Conservation (phyloP, 2,329 filamentous ascomycete species). For the Neofusicoccum sp. region DNA sequence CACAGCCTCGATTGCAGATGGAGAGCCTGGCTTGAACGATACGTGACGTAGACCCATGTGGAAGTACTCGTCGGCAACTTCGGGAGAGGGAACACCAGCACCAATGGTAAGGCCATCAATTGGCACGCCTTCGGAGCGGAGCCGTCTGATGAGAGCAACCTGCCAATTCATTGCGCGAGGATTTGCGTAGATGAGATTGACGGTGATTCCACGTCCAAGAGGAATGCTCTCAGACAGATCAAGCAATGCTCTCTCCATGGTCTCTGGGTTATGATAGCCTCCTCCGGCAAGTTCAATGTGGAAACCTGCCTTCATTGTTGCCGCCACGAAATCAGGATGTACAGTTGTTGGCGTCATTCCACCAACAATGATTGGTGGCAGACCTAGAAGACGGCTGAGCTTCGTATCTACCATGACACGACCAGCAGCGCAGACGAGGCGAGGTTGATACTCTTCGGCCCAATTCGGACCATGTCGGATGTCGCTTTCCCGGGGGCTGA, state of each 20-base stretch:
- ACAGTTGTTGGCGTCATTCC: constrained; percentile 93
- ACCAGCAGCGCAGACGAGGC: constrained; percentile 3
- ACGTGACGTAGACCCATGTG: constrained; percentile 90
- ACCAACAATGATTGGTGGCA: constrained; percentile 85
- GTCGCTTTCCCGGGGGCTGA: constrained; percentile 10
- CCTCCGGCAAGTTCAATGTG: constrained; percentile 88
- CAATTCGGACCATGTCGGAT: neutral
- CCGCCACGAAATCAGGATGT: constrained; percentile 86
- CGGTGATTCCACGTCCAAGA: constrained; percentile 79
- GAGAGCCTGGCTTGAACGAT: constrained; percentile 90
- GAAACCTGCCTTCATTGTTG: constrained; percentile 96
- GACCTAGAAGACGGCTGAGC: constrained; percentile 84
- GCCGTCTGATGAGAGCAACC: constrained; percentile 76
- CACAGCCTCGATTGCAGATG: constrained; percentile 82
- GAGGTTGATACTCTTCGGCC: neutral
- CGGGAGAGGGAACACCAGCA: constrained; percentile 88
- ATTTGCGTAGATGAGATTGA: constrained; percentile 91
- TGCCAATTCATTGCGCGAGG: constrained; percentile 90
- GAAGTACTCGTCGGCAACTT: constrained; percentile 92
- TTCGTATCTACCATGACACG: constrained; percentile 23
- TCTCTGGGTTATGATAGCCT: constrained; percentile 81
- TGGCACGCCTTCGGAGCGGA: constrained; percentile 81
- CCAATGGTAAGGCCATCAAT: constrained; percentile 92
- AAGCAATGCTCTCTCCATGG: constrained; percentile 76
- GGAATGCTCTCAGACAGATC: constrained; percentile 86